Percentiles rank a stretch among this genome's conserved stretches.
phyloP scores from a whole-genome alignment of 495 filamentous ascomycete species.

The Trichoderma asperelloides region DNA sequence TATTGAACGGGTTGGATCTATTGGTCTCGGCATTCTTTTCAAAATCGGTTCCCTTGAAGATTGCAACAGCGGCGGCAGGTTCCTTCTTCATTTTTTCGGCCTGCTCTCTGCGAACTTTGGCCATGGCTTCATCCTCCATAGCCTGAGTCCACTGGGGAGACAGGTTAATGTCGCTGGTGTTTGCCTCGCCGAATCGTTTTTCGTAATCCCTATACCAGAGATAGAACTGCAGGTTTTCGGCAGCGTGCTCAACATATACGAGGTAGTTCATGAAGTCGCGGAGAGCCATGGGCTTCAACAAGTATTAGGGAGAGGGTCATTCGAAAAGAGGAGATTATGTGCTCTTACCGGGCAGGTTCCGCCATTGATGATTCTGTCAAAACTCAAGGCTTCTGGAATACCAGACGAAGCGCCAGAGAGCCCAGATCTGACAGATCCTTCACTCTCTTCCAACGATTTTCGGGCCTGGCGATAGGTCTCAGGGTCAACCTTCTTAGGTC shows the following conservation, averaged over 20 bases:
- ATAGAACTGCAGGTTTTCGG: conserved; percentile 75
- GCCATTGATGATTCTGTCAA: conserved; percentile 62
- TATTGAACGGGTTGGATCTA: conserved; percentile 44
- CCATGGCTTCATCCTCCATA: conserved; percentile 41
- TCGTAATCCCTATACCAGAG: conserved; percentile 64
- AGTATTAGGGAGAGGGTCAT: conserved; percentile 8
- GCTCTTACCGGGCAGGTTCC: conserved; percentile 64
- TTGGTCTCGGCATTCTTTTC: conserved; percentile 30
- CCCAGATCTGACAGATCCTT: conserved; percentile 2
- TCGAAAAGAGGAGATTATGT: neutral
- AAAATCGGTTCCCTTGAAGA: conserved; percentile 55
- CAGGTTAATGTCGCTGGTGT: conserved; percentile 42
- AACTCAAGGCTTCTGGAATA: conserved; percentile 59
- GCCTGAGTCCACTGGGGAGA: conserved; percentile 52
- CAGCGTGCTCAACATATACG: conserved; percentile 60
- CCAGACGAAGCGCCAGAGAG: conserved; percentile 20
- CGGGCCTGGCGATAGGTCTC: neutral
- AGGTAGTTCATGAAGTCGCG: conserved; percentile 79
- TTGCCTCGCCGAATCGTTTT: conserved; percentile 47
- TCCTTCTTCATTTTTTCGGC: conserved; percentile 24
- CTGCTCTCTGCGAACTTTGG: conserved; percentile 30
- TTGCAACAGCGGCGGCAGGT: conserved; percentile 15
- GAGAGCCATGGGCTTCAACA: conserved; percentile 56
- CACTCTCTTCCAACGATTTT: neutral
- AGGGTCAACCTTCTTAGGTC: neutral